Base-by-base conservation (phyloP, 345 rosid species). In the Mallotus nudiflorus region DNA sequence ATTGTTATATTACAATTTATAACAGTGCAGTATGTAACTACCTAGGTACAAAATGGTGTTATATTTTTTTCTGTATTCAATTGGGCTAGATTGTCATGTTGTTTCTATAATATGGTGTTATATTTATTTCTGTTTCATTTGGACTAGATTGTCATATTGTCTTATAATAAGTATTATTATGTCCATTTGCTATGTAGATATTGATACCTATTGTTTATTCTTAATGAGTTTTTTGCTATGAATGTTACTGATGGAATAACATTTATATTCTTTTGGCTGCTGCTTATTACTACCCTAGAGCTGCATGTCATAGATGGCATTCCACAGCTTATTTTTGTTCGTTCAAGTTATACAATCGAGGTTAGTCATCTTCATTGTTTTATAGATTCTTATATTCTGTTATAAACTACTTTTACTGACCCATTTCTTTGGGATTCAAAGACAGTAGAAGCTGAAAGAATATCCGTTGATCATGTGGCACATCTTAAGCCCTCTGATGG, bases 401-500 rank as follows among this genome's bases (percentile, higher is more conserved):
- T 29, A 59, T 28, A 18, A 31, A 6, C 28, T 72, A 63, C 10
- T 22, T 46, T 48, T 39, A 65, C 10, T 66, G 50, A 71, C 61
- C 50, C 31, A 20, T 48, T 9, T 28, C 75, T 45, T 67, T 20
- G 62, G 56, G 59, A 9, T 49, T 39, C 69, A 33, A 71, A 95
- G 99, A 92, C 99, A 10, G 99, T 95, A 22, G 98, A 92, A 81
- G 98, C 97, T 12, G 96, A 88, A 81, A 57, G 98, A 74, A 94
- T 94, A 57, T 93, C 98, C n/a, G 96, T 91, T 6, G 97, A 93
- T 80, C 98, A 93, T 81, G 97, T 94, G 74, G 98, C 98, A 56
- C 98, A 94, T 84, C 96, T 94, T 40, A 94, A 94, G 79, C 97
- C 98, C 42, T 91, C 98, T 69, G 93, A 92, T 74, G 99, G 99